Base-by-base conservation (phyloP, 2,329 filamentous ascomycete genomes). In the Harringtonia lauricola region DNA sequence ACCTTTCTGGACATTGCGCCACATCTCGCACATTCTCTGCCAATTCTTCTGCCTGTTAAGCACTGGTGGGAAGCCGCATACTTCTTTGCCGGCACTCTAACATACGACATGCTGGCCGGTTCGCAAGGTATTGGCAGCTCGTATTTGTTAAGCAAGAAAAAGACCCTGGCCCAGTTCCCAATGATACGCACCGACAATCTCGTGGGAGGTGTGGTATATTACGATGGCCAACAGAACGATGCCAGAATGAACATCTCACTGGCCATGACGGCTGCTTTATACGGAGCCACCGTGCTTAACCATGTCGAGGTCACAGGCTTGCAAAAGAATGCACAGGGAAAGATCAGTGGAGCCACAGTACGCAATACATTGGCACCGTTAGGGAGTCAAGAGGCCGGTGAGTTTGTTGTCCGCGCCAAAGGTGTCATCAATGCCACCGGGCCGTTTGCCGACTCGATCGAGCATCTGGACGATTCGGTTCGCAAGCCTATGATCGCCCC, bases 161-260 rank as follows among this genome's bases (percentile, higher is more conserved):
- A 86, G 63, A 84, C 85, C 8, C 67, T 89, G 49, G 81, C 86
- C 54, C 76, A 80, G 8, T 88, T 89, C 55, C 85, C 85, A 17
- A 83, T 88, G 74, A 64, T 90, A 52, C 83, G 81, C 63, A 79
- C 76, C 55, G 77, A 84, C 41, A 77, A 78, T 12, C 66, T 90
- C 14, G 73, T 87, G 43, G 85, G 86, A 51, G 85, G 85, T 29
- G 66, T 90, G 55, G 84, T 90, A 31, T 90, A 90, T 70, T 90
- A 90, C 59, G 82, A 90, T 64, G 85, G 85, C 50, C 84, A 85
- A 45, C 86, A 90, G 67, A 90, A 90, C 57, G 85, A 90, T 59
- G 87, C 85, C 28, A 78, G 85, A 49, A 90, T 90, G 86, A 90
- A 90, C 59, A 80, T 89, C 36, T 86, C 83, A 13, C 71, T 90